These are phyloP conservation scores for Claviceps arundinis DNA, from an alignment of 2,329 filamentous ascomycete species.

Conservation along the genomic window DNA sequence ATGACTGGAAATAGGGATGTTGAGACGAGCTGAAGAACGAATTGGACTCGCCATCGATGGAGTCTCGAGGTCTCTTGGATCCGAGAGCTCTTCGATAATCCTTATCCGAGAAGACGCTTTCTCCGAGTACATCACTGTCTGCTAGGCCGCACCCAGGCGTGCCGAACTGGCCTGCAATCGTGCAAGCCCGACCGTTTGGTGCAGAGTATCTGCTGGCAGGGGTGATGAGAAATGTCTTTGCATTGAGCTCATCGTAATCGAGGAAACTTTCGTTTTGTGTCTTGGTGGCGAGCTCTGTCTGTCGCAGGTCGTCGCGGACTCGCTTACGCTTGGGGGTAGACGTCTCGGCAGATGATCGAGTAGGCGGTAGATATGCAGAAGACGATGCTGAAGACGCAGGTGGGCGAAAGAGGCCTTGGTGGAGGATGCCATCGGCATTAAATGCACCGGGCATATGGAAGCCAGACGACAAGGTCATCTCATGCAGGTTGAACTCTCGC, in stretches of 20 bases:
- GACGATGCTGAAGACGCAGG: slow-evolving; percentile 28
- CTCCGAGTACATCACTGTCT: slow-evolving; percentile 28
- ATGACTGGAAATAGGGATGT: slow-evolving; percentile 15
- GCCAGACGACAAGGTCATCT: slow-evolving; percentile 8
- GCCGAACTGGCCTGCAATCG: slow-evolving; percentile 40
- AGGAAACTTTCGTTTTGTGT: neutral
- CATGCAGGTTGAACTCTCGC: neutral
- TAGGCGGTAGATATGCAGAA: slow-evolving; percentile 23
- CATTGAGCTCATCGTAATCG: neutral
- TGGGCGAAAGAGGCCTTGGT: slow-evolving; percentile 34
- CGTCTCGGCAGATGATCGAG: slow-evolving; percentile 11
- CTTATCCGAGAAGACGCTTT: slow-evolving; percentile 43
- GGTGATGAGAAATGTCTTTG: slow-evolving; percentile 2
- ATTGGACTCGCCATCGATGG: slow-evolving; percentile 21
- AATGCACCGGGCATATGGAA: slow-evolving; percentile 25
- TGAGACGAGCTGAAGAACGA: slow-evolving; percentile 19
- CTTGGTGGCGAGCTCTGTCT: neutral
- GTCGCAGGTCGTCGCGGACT: slow-evolving; percentile 14
- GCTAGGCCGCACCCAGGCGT: slow-evolving; percentile 26
- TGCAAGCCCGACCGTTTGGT: slow-evolving; percentile 21
- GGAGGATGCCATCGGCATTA: slow-evolving; percentile 21
- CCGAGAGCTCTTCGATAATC: slow-evolving; percentile 41
- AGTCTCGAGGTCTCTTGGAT: slow-evolving; percentile 27
- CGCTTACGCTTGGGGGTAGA: slow-evolving; percentile 33
- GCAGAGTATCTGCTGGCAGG: slow-evolving; percentile 3